Conservation (phyloP, 495 filamentous ascomycete species). For the Aspergillus funiculosus region DNA sequence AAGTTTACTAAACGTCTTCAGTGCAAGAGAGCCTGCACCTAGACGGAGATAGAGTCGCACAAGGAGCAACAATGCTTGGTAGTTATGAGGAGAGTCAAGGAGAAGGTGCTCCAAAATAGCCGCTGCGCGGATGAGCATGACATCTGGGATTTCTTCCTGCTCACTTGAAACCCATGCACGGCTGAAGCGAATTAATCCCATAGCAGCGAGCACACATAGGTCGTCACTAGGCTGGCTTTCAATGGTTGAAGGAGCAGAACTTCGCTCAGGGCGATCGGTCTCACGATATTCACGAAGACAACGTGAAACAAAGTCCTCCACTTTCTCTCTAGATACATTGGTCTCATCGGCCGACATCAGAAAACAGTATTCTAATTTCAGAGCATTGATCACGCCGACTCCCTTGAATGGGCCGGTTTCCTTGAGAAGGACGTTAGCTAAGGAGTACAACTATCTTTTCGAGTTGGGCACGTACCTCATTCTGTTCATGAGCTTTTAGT, state of each 20-base stretch:
- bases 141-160: conserved; percentile 23
- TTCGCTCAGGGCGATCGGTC: conserved; percentile 16
- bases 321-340: conserved; percentile 24
- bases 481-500: conserved; percentile 19
- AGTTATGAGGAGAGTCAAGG: conserved; percentile 51
- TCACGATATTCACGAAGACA: conserved; percentile 45
- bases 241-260: conserved; percentile 30
- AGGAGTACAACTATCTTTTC: background rate
- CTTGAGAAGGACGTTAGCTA: conserved; percentile 16
- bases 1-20: conserved; percentile 48
- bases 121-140: conserved; percentile 46
- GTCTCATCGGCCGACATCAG: conserved; percentile 38
- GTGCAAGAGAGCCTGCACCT: conserved; percentile 49
- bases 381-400: conserved; percentile 46
- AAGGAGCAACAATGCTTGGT: conserved; percentile 50
- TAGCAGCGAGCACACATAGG: conserved; percentile 50
- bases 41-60: conserved; percentile 50
- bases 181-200: conserved; percentile 46
- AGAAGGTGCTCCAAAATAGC: conserved; percentile 47
- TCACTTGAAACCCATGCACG: conserved; percentile 18
- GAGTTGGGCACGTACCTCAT: conserved; percentile 27
- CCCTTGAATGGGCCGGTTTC: conserved; percentile 16
- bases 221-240: conserved; percentile 56
- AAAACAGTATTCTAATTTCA: conserved; percentile 55
- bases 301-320: conserved; percentile 42